Percentiles rank a stretch among this genome's conserved stretches.
These are phyloP conservation scores for Globisporangium nodosum DNA, from an alignment of 352 stramenopile species.

Conservation along the genomic window DNA sequence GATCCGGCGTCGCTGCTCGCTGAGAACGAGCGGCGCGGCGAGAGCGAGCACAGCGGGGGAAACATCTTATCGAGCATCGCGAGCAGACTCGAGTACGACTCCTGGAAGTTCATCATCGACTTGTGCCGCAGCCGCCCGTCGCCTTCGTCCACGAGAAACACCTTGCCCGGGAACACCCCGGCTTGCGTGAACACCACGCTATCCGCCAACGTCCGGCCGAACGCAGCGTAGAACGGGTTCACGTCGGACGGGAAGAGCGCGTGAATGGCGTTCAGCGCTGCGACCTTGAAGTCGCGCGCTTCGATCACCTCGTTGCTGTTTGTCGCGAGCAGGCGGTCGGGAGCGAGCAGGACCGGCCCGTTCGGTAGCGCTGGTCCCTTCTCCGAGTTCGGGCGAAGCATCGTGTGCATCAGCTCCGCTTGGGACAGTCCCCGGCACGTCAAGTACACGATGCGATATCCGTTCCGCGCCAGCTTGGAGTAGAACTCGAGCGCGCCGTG, in stretches of 20 bases:
- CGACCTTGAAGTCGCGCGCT: constrained; percentile 60
- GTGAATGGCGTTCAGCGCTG: constrained; percentile 53
- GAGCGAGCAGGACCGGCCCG: constrained; percentile 65
- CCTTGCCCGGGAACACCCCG: constrained; percentile 73
- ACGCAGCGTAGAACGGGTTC: constrained; percentile 82
- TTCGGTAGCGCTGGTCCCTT: constrained; percentile 39
- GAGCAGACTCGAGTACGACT: constrained; percentile 62
- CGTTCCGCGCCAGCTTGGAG: constrained; percentile 52
- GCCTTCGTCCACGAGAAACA: constrained; percentile 59
- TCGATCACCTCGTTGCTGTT: constrained; percentile 38
- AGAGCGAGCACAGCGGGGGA: constrained; percentile 50
- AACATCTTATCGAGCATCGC: constrained; percentile 72
- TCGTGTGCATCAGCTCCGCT: constrained; percentile 38
- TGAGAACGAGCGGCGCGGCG: constrained; percentile 3
- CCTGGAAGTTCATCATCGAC: constrained; percentile 54
- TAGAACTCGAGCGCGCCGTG: constrained; percentile 74
- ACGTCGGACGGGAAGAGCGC: constrained; percentile 67
- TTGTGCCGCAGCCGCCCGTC: constrained; percentile 52
- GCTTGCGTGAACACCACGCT: constrained; percentile 56
- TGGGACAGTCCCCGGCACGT: constrained; percentile 59
- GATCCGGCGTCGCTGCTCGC: neutral
- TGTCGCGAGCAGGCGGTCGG: constrained; percentile 46
- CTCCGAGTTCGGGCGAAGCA: constrained; percentile 10
- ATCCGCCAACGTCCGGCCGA: constrained; percentile 58
- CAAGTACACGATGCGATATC: constrained; percentile 79